Percentiles rank a stretch among this genome's conserved stretches.
Conservation (phyloP, 2,329 filamentous ascomycete genomes). For the Ophiostoma angusticollis region DNA sequence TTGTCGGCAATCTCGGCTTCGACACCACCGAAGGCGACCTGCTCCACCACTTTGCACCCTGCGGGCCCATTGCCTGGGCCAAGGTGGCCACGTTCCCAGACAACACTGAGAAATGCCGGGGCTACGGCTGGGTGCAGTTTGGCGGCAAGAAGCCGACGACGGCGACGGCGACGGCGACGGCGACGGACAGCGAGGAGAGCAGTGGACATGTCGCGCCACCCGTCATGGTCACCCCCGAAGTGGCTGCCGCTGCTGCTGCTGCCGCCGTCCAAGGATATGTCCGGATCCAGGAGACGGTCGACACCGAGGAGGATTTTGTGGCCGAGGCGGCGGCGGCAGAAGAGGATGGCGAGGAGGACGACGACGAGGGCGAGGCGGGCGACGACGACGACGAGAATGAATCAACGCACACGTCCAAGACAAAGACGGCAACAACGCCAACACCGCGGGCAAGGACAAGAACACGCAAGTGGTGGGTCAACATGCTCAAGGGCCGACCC, state of each 20-base stretch:
- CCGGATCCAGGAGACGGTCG: constrained; percentile 52
- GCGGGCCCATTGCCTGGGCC: constrained; percentile 68
- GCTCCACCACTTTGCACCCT: constrained; percentile 68
- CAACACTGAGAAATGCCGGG: constrained; percentile 83
- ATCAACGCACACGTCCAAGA: not conserved
- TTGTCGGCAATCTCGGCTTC: constrained; percentile 83
- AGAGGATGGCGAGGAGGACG: constrained; percentile 22
- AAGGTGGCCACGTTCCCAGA: constrained; percentile 95
- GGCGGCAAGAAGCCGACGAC: constrained; percentile 24
- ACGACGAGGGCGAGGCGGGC: constrained; percentile 19
- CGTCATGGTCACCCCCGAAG: constrained; percentile 8
- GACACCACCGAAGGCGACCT: constrained; percentile 71
- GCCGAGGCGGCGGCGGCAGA: constrained; percentile 31
- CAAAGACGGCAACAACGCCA: constrained; percentile 10
- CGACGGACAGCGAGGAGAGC: too few relatives aligned
- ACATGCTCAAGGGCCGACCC: constrained; percentile 64
- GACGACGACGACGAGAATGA: constrained; percentile 17
- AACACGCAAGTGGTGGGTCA: constrained; percentile 69
- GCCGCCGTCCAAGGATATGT: constrained; percentile 72
- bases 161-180: not conserved
- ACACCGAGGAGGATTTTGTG: constrained; percentile 49
- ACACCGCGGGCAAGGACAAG: constrained; percentile 33
- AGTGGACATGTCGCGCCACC: too few relatives aligned
- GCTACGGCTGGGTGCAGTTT: constrained; percentile 92
- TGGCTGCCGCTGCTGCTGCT: constrained; percentile 58